Base-by-base conservation (phyloP, 345 rosid genomes). In the Salix caprea region DNA sequence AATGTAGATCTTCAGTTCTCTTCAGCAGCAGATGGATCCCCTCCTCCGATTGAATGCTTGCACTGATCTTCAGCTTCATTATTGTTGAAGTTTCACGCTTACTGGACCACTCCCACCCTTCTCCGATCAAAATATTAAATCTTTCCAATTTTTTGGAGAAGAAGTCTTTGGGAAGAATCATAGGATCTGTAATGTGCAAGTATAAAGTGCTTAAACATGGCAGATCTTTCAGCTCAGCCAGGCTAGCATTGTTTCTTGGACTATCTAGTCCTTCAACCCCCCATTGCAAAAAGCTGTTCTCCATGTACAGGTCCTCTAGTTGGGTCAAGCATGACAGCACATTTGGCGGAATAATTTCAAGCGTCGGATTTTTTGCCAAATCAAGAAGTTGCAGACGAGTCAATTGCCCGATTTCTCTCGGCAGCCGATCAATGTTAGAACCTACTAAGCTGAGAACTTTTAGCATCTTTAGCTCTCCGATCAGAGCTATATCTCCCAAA, bases 241-340 rank as follows among this genome's bases (percentile, higher is more conserved):
- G 52, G 74, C 42, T 65, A 18, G 78, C 82, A 42, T 70, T 76
- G 36, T 34, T 5, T 34, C 36, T 34, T 34, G 1, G 36, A 34
- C 0, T n/a, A 18, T 12, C 36, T 32, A 11, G 15, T 28, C 58
- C 64, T 64, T 67, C 61, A 46, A 13, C 39, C 52, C 71, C 81
- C 84, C 81, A 71, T 7, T 30, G 0, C 26, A 13, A 11, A 32
- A 21, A 72, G 32, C 74, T 67, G 32, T 78, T 65, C 0, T n/a
- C 54, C 80, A 79, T 65, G 7, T 48, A 52, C 4, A 79, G 28
- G 30, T 76, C 85, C 61, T 82, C 85, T 39, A 82, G 37, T 12
- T 32, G 21, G 30, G 70, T 0, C 71, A 76, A 73, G 28, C 70
- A 12, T 50, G 80, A 62, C 3, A 76, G 26, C 30, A 79, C 69